Percentiles rank a stretch among this genome's conserved stretches.
These are phyloP conservation scores for Dentipellis fragilis DNA, from an alignment of 768 basidiomycete species.

Conservation along the genomic window DNA sequence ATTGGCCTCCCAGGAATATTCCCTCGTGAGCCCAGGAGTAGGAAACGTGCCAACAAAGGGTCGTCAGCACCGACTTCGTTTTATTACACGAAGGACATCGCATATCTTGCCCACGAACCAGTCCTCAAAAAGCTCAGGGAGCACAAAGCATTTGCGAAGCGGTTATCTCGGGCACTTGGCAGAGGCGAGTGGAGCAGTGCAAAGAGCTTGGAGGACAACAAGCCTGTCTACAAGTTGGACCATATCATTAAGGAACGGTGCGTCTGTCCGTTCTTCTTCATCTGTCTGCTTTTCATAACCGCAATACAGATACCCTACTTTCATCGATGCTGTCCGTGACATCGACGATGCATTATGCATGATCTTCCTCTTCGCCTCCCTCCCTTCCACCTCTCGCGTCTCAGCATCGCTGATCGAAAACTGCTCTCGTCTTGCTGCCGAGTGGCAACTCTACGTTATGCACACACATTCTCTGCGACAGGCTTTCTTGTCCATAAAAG, in stretches of 20 bases:
- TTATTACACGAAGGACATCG: constrained; percentile 97
- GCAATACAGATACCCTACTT: constrained; percentile 79
- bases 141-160: constrained; percentile 98
- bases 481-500: constrained; percentile 94
- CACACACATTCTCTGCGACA: constrained; percentile 77
- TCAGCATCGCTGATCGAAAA: constrained; percentile 81
- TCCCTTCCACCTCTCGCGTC: constrained; percentile 79
- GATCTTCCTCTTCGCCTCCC: constrained; percentile 83
- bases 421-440: constrained; percentile 80
- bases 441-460: constrained; percentile 97
- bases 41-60: constrained; percentile 94
- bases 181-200: constrained; percentile 93
- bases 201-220: constrained; percentile 87
- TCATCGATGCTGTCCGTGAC: constrained; percentile 90
- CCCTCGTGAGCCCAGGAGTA: constrained; percentile 87
- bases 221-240: constrained; percentile 85
- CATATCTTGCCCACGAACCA: constrained; percentile 94
- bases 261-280: constrained; percentile 2
- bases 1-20: constrained; percentile 64
- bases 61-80: constrained; percentile 95
- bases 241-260: constrained; percentile 98
- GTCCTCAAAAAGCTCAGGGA: constrained; percentile 88
- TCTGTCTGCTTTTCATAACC: constrained; percentile 1
- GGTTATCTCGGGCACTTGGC: constrained; percentile 86
- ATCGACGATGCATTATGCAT: constrained; percentile 97